phyloP scores from a whole-genome alignment of 805 yeast genomes.

The Wickerhamiella azymoides region DNA sequence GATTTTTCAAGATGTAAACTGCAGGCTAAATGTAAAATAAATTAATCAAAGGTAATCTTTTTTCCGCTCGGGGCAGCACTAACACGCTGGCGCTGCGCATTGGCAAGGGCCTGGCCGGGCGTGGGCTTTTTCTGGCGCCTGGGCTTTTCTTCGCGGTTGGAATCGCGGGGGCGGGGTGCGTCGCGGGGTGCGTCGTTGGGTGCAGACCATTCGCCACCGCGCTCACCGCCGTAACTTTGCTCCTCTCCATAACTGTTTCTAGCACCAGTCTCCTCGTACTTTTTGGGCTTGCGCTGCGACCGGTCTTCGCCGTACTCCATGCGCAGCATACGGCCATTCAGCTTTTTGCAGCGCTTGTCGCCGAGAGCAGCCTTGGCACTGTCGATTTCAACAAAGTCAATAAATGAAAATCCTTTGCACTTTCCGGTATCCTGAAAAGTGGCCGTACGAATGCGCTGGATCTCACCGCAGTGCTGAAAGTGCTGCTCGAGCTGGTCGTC shows the following conservation, averaged over 20 bases:
- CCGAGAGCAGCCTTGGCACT: slow-evolving; percentile 75
- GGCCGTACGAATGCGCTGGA: slow-evolving; percentile 78
- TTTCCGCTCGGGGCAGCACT: slow-evolving; percentile 86
- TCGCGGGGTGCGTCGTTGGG: not conserved
- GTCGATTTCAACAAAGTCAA: slow-evolving; percentile 67
- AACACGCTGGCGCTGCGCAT: slow-evolving; percentile 77
- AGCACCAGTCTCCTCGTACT: not conserved
- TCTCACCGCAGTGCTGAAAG: slow-evolving; percentile 85
- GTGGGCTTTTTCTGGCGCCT: slow-evolving; percentile 15
- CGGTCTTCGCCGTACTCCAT: slow-evolving; percentile 94
- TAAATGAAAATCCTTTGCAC: slow-evolving; percentile 91
- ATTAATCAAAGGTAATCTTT: slow-evolving; percentile 51
- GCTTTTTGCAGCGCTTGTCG: slow-evolving; percentile 49
- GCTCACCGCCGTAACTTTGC: not conserved
- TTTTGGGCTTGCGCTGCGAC: slow-evolving; percentile 38
- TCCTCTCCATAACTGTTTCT: slow-evolving; percentile 1
- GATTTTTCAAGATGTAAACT: not conserved
- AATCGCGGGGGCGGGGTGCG: not conserved
- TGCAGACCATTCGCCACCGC: not conserved
- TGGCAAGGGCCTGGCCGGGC: slow-evolving; percentile 73
- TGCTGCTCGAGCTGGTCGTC: slow-evolving; percentile 64
- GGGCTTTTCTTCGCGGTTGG: not conserved
- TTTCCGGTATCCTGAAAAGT: slow-evolving; percentile 95
- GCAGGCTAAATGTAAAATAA: not conserved
- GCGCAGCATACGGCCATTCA: slow-evolving; percentile 63